Evolutionary conservation across 805 yeast species (phyloP), one percentile per base, ranked within the genome.

Genomic region (Candida hungchunana): DNA sequence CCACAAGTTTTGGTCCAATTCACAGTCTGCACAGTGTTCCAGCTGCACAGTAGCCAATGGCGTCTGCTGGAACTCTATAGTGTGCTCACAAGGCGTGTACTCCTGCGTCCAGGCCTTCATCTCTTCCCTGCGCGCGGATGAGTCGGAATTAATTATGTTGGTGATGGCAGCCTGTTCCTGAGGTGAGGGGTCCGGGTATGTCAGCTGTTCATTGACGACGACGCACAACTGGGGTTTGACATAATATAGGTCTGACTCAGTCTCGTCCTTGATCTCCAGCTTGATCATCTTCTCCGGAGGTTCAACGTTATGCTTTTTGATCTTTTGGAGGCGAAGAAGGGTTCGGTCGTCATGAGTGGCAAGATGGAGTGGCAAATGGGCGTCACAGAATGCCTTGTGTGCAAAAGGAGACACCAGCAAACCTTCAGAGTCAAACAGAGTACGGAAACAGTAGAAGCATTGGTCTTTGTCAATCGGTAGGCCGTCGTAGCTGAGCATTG

Each of bases 101-200:
- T 89, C 95, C 47, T 84, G 83, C 55, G 87, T 90, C 99, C 99
- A 93, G 1, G 95, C 79, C 50, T 80, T 77, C 37, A 88, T 75
- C 53, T 88, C 94, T 47, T 86, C 75, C 26, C 71, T 67, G 35
- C 67, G 67, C 15, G 72, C 66, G 4, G 75, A 68, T 0, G 93
- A 82, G 20, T 76, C 74, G 2, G 89, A 69, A 6, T 53, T 57
- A 32, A 80, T 47, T 4, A 86, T 68, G 2, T 60, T 64, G 1
- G 67, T 62, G 0, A 75, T 73, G 18, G 19, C 31, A 4, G 6
- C n/a, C 6, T 21, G 18, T 10, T 51, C 50, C 1, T 44, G 39
- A 48, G 7, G 53, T 54, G 10, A 26, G 63, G 64, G 48, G 70
- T 75, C 18, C 77, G 58, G 19, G 2, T 55, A 28, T 18, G 22